phyloP scores from a whole-genome alignment of 345 rosid species.

The Eucalyptus cloeziana region DNA sequence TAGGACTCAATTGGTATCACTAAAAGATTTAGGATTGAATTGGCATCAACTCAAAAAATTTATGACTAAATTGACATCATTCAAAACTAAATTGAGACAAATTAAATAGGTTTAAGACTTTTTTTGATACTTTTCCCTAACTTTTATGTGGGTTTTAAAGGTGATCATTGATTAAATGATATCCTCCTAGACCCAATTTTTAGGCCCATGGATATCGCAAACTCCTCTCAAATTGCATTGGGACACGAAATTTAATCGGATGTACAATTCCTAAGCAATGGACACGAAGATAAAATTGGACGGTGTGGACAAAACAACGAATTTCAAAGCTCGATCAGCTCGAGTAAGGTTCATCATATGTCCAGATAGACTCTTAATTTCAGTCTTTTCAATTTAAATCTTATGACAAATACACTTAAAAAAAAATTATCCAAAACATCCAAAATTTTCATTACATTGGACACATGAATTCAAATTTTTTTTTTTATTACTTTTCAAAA shows the following conservation, averaged over 20 bases:
- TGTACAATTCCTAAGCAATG: not conserved
- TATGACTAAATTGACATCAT: rapidly evolving
- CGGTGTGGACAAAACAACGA: not conserved
- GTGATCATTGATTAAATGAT: too few relatives aligned
- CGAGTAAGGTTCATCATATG: not conserved
- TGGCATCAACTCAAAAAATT: rapidly evolving
- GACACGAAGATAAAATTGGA: not conserved
- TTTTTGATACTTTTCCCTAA: too few relatives aligned
- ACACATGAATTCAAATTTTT: not conserved
- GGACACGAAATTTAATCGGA: too few relatives aligned
- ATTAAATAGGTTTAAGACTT: too few relatives aligned
- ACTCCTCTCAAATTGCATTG: not conserved
- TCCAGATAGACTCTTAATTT: not conserved
- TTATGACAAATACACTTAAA: not conserved
- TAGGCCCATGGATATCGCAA: not conserved
- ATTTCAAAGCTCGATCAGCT: not conserved
- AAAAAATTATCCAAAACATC: not conserved
- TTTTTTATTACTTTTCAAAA: not conserved
- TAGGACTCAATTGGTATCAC: too few relatives aligned
- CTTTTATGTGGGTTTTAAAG: too few relatives aligned
- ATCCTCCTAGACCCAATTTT: too few relatives aligned
- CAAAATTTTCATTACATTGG: not conserved
- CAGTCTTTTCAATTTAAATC: too few relatives aligned
- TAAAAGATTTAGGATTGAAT: too few relatives aligned
- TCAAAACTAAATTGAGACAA: too few relatives aligned